Conservation (phyloP, 163 green algal genomes). For the Scenedesmus sp. region DNA sequence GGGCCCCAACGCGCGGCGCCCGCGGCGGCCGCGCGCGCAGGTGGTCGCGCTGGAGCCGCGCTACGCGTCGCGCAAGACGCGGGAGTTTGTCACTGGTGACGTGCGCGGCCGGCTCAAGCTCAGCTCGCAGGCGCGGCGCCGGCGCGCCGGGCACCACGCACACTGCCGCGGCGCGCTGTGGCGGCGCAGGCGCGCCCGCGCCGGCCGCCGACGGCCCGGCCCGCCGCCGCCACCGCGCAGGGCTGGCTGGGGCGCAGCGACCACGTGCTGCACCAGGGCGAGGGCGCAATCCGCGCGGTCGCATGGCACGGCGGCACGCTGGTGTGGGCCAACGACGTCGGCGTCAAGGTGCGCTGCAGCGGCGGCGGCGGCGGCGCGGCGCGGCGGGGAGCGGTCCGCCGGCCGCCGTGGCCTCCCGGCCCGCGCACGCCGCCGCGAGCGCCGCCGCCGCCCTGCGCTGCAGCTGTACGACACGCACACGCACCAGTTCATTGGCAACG, state of each 20-base stretch:
- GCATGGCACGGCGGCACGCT: constrained; percentile 80
- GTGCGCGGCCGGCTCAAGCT: constrained; percentile 75
- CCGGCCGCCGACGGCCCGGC: not conserved
- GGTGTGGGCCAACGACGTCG: constrained; percentile 85
- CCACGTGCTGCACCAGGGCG: constrained; percentile 77
- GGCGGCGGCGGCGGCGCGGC: not conserved
- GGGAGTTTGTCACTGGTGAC: constrained; percentile 83
- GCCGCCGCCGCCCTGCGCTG: constrained; percentile 3
- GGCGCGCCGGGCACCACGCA: too few relatives aligned
- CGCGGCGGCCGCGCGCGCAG: constrained; percentile 46
- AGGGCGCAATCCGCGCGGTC: constrained; percentile 69
- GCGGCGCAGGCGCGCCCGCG: not conserved
- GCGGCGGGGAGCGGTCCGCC: not conserved
- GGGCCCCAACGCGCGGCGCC: too few relatives aligned
- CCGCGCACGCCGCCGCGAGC: too few relatives aligned
- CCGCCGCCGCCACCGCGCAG: constrained; percentile 38
- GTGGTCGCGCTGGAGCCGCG: constrained; percentile 86
- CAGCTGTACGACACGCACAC: constrained; percentile 67
- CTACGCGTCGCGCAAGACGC: constrained; percentile 73
- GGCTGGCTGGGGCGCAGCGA: constrained; percentile 89
- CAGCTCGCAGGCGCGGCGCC: constrained; percentile 71
- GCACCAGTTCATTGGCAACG: constrained; percentile 60
- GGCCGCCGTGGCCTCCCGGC: too few relatives aligned
- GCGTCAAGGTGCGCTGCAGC: constrained; percentile 65
- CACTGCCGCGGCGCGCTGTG: not conserved